A percentile compares a stretch with the other conserved stretches of the same genome.
phyloP scores from a whole-genome alignment of 2,329 filamentous ascomycete species.

The Xylaria sp. region DNA sequence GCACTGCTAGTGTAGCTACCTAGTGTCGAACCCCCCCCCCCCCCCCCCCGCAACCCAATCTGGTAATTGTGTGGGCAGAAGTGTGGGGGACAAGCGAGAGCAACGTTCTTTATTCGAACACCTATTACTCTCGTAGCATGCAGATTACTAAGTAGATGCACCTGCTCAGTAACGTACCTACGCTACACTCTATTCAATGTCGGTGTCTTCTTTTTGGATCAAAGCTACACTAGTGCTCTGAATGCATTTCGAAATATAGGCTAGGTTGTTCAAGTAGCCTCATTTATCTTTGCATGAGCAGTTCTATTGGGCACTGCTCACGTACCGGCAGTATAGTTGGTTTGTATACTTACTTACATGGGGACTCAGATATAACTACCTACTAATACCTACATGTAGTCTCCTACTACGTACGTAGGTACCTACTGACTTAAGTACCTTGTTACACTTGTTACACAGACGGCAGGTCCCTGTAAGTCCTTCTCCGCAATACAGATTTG shows the following conservation, averaged over 20 bases:
- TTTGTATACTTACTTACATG: no score
- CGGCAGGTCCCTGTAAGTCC: slow-evolving; percentile 24
- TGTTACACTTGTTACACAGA: background rate
- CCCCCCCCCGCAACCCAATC: slow-evolving; percentile 31
- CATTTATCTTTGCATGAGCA: background rate
- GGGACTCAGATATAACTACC: no score
- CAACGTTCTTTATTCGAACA: background rate
- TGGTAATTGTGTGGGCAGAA: slow-evolving; percentile 28
- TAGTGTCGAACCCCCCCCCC: slow-evolving; percentile 17
- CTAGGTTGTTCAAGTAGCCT: background rate
- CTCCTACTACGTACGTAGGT: no score
- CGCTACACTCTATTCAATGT: background rate
- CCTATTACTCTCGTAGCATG: background rate
- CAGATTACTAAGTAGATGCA: background rate
- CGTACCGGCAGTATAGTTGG: no score
- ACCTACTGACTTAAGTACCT: background rate
- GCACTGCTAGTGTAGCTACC: background rate
- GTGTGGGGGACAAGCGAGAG: slow-evolving; percentile 1
- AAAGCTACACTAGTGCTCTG: background rate
- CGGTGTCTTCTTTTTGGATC: background rate
- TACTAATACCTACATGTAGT: no score
- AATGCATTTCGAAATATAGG: background rate
- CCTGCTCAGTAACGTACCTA: background rate
- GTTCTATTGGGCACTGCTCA: background rate
- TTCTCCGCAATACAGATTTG: slow-evolving; percentile 25